These are phyloP conservation scores for Astrothelium subdiscretum DNA, from an alignment of 495 filamentous ascomycete genomes.

Conservation along the genomic window DNA sequence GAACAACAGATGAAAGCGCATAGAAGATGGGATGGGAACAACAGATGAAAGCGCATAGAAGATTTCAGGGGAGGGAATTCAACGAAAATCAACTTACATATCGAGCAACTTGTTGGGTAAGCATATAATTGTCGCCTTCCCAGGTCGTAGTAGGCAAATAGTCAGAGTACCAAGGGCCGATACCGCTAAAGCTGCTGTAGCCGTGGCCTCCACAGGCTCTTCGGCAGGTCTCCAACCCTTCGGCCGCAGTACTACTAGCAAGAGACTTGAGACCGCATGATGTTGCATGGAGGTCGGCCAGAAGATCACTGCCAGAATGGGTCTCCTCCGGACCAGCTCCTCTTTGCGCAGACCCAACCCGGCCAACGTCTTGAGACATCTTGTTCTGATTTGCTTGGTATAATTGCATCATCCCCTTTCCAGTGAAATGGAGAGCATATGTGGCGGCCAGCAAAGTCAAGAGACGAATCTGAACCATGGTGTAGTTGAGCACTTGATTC, in stretches of 20 bases:
- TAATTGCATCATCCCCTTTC: conserved; percentile 53
- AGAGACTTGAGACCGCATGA: conserved; percentile 64
- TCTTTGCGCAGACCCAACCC: conserved; percentile 32
- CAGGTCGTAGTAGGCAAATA: conserved; percentile 58
- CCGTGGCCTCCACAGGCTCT: conserved; percentile 66
- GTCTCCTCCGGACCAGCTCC: conserved; percentile 57
- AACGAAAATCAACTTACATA: too few relatives aligned
- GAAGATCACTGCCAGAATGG: conserved; percentile 48
- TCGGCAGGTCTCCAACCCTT: conserved; percentile 58
- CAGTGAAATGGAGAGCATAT: conserved; percentile 65
- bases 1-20: too few relatives aligned
- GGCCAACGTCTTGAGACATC: conserved; percentile 38
- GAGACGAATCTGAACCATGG: conserved; percentile 62
- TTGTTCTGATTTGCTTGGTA: conserved; percentile 55
- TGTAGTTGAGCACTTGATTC: conserved; percentile 62
- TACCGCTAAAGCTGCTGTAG: conserved; percentile 57
- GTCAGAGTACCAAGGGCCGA: conserved; percentile 55
- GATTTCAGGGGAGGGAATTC: too few relatives aligned
- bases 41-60: too few relatives aligned
- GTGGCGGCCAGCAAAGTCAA: conserved; percentile 60
- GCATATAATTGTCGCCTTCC: conserved; percentile 68
- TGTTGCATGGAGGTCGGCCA: conserved; percentile 63
- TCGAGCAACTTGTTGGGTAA: conserved; percentile 66
- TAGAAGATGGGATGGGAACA: too few relatives aligned
- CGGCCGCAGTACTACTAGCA: conserved; percentile 53